A percentile compares a stretch with the other conserved stretches of the same genome.
Conservation (phyloP, 2,329 filamentous ascomycete species). For the Monilinia laxa region DNA sequence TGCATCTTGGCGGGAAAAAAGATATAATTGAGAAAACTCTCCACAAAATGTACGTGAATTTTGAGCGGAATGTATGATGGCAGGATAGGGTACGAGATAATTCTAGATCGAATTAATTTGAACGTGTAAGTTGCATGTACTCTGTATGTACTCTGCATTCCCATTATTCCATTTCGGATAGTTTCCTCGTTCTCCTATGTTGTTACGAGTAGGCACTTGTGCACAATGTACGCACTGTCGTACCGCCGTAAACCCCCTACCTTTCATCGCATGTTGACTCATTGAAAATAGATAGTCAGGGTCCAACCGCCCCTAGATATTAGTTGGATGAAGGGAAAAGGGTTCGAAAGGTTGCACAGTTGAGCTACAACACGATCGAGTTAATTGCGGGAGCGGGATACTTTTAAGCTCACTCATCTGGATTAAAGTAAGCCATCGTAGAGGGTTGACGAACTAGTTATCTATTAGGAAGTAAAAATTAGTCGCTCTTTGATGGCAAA, state of each 20-base stretch:
- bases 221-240: background rate
- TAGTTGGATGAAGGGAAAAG: too few relatives aligned
- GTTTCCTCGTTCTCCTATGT: slow-evolving; percentile 4
- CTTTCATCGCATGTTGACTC: slow-evolving; percentile 11
- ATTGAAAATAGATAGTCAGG: background rate
- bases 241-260: background rate
- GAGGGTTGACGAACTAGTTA: too few relatives aligned
- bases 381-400: too few relatives aligned
- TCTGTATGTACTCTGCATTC: background rate
- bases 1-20: background rate
- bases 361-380: too few relatives aligned
- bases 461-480: background rate
- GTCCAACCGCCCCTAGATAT: too few relatives aligned
- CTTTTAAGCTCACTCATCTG: too few relatives aligned
- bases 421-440: too few relatives aligned
- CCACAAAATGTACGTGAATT: background rate
- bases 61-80: background rate
- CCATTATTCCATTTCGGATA: slow-evolving; percentile 3
- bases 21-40: background rate
- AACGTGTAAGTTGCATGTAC: background rate
- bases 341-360: too few relatives aligned
- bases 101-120: background rate
- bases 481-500: background rate
- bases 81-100: background rate
- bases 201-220: background rate